Evolutionary conservation across 179 eudicot species (phyloP).

Genomic region (Pouteria campechiana): DNA sequence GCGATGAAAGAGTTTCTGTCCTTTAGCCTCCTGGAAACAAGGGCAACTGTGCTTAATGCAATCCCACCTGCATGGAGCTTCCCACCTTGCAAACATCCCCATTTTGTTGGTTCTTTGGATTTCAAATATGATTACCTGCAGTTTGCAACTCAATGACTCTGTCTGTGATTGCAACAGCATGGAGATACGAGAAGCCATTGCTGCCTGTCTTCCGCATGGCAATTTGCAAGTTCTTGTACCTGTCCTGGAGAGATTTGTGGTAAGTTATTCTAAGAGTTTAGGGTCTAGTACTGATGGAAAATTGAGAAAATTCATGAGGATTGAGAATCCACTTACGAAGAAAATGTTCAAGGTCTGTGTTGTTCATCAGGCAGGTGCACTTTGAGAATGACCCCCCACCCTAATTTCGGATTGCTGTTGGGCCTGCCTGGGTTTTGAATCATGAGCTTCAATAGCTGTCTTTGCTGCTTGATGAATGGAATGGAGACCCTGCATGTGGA

Average conservation of each 20-base stretch:
- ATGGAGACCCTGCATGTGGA: not conserved
- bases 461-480: not conserved
- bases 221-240: constrained; percentile 72
- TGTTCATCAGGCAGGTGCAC: too few species aligned
- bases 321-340: not conserved
- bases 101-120: too few species aligned
- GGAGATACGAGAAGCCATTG: constrained; percentile 56
- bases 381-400: too few species aligned
- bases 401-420: too few species aligned
- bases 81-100: too few species aligned
- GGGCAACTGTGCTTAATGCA: too few species aligned
- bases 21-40: too few species aligned
- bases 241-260: constrained; percentile 98
- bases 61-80: too few species aligned
- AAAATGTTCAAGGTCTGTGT: too few species aligned
- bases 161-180: constrained; percentile 27
- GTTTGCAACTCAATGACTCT: constrained; percentile 5
- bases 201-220: constrained; percentile 61
- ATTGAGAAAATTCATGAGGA: not conserved
- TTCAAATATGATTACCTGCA: not conserved
- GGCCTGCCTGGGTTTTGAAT: too few species aligned
- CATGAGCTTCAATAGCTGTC: not conserved
- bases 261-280: constrained; percentile 19
- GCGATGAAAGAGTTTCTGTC: too few species aligned
- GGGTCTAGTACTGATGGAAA: not conserved